phyloP scores from a whole-genome alignment of 2,329 filamentous ascomycete genomes.

The Ceratocystis variospora region DNA sequence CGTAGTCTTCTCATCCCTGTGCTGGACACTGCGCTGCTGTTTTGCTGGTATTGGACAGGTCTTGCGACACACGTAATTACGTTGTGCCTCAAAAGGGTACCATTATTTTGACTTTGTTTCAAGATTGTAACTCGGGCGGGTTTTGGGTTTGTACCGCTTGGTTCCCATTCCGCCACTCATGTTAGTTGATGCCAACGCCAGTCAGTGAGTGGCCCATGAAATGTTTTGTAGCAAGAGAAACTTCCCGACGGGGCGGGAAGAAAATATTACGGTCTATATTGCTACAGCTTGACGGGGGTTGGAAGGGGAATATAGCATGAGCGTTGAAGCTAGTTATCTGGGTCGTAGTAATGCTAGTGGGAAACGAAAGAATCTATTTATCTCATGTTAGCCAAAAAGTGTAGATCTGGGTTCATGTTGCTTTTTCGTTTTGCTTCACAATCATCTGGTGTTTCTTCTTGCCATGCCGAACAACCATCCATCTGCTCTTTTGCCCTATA shows the following conservation, averaged over 20 bases:
- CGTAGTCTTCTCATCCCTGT: not conserved
- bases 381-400: not conserved
- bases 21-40: not conserved
- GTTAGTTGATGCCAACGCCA: slow-evolving; percentile 1
- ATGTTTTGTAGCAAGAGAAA: slow-evolving; percentile 6
- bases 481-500: not conserved
- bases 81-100: not conserved
- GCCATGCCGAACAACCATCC: not conserved
- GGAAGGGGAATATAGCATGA: not conserved
- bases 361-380: not conserved
- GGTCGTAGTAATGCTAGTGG: not conserved
- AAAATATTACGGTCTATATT: not conserved
- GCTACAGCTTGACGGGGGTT: not conserved
- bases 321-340: not conserved
- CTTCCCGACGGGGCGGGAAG: not conserved
- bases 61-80: not conserved
- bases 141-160: not conserved
- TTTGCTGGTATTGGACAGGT: not conserved
- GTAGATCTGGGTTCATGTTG: not conserved
- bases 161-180: not conserved
- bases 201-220: not conserved
- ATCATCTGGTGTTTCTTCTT: not conserved
- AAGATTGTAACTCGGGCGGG: not conserved
- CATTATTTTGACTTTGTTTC: not conserved
- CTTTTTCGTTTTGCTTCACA: not conserved